Evolutionary conservation across 768 basidiomycete species (phyloP), one percentile per base, ranked within the genome.

Genomic region (Trametes meyenii): DNA sequence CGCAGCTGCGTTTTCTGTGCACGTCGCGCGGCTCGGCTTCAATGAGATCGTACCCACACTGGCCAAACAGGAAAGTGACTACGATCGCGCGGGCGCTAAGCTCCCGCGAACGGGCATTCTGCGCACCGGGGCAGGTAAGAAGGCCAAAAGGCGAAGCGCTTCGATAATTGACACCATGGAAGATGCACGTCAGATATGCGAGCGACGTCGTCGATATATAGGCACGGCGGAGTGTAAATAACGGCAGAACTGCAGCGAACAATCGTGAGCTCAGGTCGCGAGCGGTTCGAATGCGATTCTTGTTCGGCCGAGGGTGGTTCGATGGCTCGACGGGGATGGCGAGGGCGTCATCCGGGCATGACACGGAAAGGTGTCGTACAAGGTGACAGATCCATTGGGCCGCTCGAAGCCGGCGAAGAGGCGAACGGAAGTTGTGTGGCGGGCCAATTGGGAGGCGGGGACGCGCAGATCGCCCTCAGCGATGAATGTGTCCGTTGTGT

Each of bases 381-480:
- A 3, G 21, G 35, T 17, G 57, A 42, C 21, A 35, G 24, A 16
- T 26, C 26, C 13, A 17, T 42, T 26, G 49, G 19, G 36, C 21
- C 46, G 33, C 29, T 23, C 57, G 39, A 13, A 35, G 29, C 43
- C 44, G 44, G 42, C 55, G 38, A 29, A 49, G 45, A 49, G 29
- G 43, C 8, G 16, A 23, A 23, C 45, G 55, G 45, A 23, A 46
- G 7, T 40, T 48, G 38, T 48, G 44, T 35, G 26, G 42, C 26
- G 48, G 39, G 57, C 57, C 49, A 58, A 58, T 58, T 50, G 40
- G 49, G 21, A 43, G 17, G 26, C 26, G 12, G 11, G 49, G 19
- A 58, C 49, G 40, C 49, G 57, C 57, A 50, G 57, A 58, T 58
- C 57, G 49, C 49, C 39, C 57, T 50, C 57, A 50, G 29, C 19